These are phyloP conservation scores for Lipomyces sp. DNA, from an alignment of 805 yeast species.

Conservation along the genomic window DNA sequence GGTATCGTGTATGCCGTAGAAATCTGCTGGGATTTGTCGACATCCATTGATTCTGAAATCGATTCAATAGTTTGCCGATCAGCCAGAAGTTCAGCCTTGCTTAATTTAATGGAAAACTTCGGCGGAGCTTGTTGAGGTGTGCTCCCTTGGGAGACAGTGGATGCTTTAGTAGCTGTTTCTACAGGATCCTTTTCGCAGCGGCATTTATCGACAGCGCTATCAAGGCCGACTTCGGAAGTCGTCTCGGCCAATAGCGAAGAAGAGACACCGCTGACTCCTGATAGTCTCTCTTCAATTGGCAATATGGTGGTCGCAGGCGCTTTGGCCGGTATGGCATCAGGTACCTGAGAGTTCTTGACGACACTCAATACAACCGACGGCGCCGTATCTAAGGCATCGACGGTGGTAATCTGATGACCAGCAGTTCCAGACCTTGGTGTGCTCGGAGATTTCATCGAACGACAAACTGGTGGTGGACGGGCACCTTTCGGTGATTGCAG, in stretches of 20 bases:
- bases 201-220: not conserved
- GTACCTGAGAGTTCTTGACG: not conserved
- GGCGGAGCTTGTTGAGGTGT: not conserved
- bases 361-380: conserved; percentile 9
- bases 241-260: conserved; percentile 13
- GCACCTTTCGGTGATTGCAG: conserved; percentile 5
- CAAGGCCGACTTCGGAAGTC: conserved; percentile 2
- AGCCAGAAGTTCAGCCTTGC: conserved; percentile 12
- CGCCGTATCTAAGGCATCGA: conserved; percentile 18
- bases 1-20: conserved; percentile 1
- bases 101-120: not conserved
- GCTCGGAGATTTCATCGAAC: conserved; percentile 7
- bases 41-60: not conserved
- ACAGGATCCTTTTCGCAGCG: not conserved
- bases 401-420: not conserved
- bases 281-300: conserved; percentile 20
- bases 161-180: not conserved
- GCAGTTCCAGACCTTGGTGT: conserved; percentile 4
- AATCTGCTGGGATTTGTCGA: not conserved
- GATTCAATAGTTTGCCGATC: not conserved
- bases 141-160: not conserved
- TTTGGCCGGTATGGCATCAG: conserved; percentile 31
- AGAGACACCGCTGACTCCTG: conserved; percentile 17
- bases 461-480: conserved; percentile 3
- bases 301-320: conserved; percentile 34